Evolutionary conservation across 116 monocot species (phyloP).

Genomic region (Posidonia oceanica): DNA sequence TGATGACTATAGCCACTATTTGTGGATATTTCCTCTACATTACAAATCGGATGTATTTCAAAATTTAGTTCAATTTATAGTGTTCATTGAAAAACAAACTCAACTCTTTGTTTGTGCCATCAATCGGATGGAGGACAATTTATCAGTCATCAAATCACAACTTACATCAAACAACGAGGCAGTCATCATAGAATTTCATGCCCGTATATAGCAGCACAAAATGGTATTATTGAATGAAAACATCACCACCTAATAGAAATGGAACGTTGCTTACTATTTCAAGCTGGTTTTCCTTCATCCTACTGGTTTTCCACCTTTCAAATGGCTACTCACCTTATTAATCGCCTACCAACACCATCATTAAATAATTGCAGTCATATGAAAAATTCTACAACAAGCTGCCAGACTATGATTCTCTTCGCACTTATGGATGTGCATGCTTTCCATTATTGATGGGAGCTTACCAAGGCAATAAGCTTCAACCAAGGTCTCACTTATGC

Average conservation of each 20-base stretch:
- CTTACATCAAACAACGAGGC: no score
- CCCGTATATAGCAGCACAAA: neutral
- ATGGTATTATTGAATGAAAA: neutral
- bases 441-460: no score
- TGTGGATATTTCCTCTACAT: neutral
- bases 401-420: no score
- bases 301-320: no score
- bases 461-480: no score
- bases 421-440: no score
- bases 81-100: neutral
- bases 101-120: neutral
- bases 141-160: no score
- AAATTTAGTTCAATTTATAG: neutral
- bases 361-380: no score
- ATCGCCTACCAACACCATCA: no score
- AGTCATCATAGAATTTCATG: neutral
- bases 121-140: neutral
- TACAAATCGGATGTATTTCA: neutral
- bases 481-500: no score
- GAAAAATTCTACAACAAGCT: no score
- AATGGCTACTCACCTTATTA: no score
- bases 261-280: neutral
- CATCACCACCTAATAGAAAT: neutral
- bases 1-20: neutral
- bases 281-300: neutral